Evolutionary conservation across 192 early-diverging fungal species (phyloP).

Genomic region (Neocallimastix lanati): DNA sequence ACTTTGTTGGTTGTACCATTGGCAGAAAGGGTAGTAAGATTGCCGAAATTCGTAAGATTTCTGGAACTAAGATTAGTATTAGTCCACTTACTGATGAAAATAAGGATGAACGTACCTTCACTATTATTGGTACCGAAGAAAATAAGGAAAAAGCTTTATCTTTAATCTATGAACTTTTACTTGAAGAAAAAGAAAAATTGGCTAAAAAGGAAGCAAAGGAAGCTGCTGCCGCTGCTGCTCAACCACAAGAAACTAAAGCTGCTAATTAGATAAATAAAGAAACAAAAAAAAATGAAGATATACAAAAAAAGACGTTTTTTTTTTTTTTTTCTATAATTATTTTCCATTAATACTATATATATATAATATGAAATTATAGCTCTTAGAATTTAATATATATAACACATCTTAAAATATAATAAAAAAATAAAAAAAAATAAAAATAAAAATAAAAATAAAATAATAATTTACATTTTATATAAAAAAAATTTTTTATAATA

Average conservation of each 20-base stretch:
- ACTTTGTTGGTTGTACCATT: slow-evolving; percentile 20
- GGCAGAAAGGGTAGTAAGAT: slow-evolving; percentile 85
- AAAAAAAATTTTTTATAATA: no score
- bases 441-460: no score
- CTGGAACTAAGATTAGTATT: slow-evolving; percentile 46
- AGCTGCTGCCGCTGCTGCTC: not conserved
- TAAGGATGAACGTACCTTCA: not conserved
- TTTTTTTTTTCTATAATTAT: no score
- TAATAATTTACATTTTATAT: no score
- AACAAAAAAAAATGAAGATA: not conserved
- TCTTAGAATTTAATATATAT: no score
- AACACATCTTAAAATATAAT: no score
- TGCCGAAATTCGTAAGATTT: slow-evolving; percentile 83
- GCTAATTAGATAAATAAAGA: not conserved
- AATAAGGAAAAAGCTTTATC: not conserved
- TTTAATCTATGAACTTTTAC: not conserved
- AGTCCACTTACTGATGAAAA: not conserved
- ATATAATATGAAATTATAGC: no score
- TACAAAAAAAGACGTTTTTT: not conserved
- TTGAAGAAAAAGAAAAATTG: not conserved
- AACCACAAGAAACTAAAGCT: not conserved
- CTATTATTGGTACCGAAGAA: not conserved
- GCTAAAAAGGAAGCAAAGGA: not conserved
- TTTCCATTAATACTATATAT: no score
- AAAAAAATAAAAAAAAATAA: no score